Evolutionary conservation across 192 early-diverging fungal species (phyloP).

Genomic region (Backusella westeae): DNA sequence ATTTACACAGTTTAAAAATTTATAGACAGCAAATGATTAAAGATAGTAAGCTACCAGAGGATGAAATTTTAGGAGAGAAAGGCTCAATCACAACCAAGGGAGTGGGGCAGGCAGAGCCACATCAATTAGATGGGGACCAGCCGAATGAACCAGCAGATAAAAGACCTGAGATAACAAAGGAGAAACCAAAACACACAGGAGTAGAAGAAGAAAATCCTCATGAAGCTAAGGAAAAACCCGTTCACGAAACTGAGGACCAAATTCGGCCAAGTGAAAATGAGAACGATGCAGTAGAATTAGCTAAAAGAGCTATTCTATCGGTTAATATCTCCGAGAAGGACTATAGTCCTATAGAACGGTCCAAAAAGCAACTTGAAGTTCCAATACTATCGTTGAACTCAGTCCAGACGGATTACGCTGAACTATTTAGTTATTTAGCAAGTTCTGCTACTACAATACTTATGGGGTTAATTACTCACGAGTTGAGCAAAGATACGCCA

Average conservation of each 20-base stretch:
- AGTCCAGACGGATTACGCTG: neutral
- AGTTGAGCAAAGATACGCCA: neutral
- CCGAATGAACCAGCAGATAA: neutral
- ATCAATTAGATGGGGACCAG: neutral
- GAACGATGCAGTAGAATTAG: neutral
- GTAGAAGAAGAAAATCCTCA: neutral
- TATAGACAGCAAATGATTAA: conserved; percentile 6
- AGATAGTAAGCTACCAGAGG: neutral
- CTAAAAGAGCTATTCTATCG: neutral
- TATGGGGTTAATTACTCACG: neutral
- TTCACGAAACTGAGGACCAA: neutral
- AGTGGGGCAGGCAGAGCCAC: neutral
- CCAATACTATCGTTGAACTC: neutral
- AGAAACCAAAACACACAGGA: neutral
- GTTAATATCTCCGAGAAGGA: neutral
- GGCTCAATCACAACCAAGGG: neutral
- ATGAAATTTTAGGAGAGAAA: conserved; percentile 1
- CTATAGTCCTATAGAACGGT: neutral
- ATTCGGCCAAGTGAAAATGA: neutral
- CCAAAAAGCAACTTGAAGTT: neutral
- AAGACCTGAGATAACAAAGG: neutral
- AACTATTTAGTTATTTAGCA: neutral
- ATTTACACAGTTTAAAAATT: neutral
- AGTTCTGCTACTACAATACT: neutral
- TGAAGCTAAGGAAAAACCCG: neutral